Evolutionary conservation across 2,329 filamentous ascomycete genomes (phyloP).

Genomic region (Colletotrichum theobromicola): DNA sequence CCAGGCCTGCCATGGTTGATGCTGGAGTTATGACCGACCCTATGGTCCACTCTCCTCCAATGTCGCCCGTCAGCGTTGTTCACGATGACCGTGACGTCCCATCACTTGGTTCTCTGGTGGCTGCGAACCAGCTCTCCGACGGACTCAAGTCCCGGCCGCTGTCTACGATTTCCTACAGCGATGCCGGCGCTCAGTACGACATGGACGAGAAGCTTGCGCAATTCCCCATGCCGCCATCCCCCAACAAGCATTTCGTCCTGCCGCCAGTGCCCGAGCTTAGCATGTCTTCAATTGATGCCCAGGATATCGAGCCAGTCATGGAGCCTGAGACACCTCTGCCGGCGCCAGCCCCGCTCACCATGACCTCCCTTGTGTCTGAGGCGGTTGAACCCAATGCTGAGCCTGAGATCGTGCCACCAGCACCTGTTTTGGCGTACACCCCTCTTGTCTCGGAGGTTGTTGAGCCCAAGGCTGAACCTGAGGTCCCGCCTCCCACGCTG

Average conservation of each 20-base stretch:
- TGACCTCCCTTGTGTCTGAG: constrained; percentile 35
- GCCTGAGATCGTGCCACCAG: constrained; percentile 21
- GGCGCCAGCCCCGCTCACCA: constrained; percentile 36
- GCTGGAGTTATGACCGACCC: constrained; percentile 50
- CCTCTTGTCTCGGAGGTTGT: constrained; percentile 48
- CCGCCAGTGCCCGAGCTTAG: constrained; percentile 40
- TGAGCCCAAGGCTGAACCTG: constrained; percentile 34
- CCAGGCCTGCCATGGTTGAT: constrained; percentile 42
- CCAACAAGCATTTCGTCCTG: constrained; percentile 35
- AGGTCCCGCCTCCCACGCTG: constrained; percentile 30
- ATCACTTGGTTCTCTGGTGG: constrained; percentile 48
- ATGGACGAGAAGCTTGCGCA: constrained; percentile 58
- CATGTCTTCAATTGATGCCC: constrained; percentile 49
- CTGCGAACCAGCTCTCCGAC: constrained; percentile 25
- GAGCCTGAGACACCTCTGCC: constrained; percentile 37
- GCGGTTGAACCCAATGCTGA: constrained; percentile 38
- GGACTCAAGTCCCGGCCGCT: constrained; percentile 42
- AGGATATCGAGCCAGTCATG: constrained; percentile 48
- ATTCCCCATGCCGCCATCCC: constrained; percentile 59
- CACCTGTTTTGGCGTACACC: constrained; percentile 39
- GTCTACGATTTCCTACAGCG: constrained; percentile 57
- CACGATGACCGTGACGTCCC: constrained; percentile 33
- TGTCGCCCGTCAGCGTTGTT: constrained; percentile 30
- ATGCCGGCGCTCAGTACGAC: constrained; percentile 57
- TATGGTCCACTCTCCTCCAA: constrained; percentile 21